Evolutionary conservation across 148 eudicot genomes (phyloP).

Genomic region (Vaccinium corymbosum): DNA sequence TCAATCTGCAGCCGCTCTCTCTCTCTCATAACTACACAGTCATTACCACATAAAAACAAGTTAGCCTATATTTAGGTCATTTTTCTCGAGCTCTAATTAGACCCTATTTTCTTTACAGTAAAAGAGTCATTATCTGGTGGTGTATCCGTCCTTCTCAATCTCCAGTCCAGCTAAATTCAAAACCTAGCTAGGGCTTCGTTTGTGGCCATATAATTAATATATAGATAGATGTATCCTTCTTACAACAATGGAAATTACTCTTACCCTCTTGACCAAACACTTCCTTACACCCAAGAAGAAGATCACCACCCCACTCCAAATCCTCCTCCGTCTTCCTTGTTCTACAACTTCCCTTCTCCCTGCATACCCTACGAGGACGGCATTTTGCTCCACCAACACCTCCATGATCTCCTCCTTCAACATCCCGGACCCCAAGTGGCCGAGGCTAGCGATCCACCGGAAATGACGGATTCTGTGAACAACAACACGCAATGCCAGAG

Average conservation of each 20-base stretch:
- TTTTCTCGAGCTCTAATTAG: background rate
- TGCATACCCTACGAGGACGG: background rate
- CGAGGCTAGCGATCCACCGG: background rate
- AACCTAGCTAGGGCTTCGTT: conserved; percentile 1
- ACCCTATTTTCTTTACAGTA: background rate
- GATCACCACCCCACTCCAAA: background rate
- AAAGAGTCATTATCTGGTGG: background rate
- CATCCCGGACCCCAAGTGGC: background rate
- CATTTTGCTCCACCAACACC: background rate
- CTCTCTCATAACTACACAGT: background rate
- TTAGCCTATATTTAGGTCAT: background rate
- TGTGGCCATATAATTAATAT: background rate
- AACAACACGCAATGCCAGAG: background rate
- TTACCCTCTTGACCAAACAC: background rate
- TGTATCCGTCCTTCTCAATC: background rate
- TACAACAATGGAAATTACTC: background rate
- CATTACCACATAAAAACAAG: no score
- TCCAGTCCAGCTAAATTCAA: background rate
- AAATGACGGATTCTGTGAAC: background rate
- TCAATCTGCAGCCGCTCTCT: background rate
- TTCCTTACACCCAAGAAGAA: background rate
- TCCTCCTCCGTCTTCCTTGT: background rate
- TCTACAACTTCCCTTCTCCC: conserved; percentile 6
- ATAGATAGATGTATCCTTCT: conserved; percentile 1
- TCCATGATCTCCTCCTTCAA: background rate